A percentile compares a stretch with the other conserved stretches of the same genome.
phyloP scores from a whole-genome alignment of 371 early-diverging fungal species.

The Actinomortierella wolfii region DNA sequence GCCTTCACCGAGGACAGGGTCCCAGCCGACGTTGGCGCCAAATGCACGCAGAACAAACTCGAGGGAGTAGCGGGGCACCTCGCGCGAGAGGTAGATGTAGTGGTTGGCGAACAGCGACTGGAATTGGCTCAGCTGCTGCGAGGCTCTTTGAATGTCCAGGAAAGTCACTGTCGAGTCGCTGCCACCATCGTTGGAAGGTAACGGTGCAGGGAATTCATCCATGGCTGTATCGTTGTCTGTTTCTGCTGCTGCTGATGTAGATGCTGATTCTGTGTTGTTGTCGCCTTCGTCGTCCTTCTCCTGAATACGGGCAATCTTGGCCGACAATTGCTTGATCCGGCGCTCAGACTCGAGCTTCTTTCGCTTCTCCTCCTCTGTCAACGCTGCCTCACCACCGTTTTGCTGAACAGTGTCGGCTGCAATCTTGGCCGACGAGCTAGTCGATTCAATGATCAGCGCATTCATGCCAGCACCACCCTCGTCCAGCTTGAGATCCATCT shows the following conservation, averaged over 20 bases:
- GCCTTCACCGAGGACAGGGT: slow-evolving; percentile 74
- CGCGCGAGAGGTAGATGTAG: slow-evolving; percentile 90
- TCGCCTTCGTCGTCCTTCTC: slow-evolving; percentile 13
- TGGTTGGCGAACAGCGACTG: slow-evolving; percentile 77
- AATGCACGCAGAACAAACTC: slow-evolving; percentile 89
- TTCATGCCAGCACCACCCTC: slow-evolving; percentile 75
- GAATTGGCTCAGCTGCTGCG: slow-evolving; percentile 54
- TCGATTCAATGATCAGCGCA: slow-evolving; percentile 70
- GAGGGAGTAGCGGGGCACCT: slow-evolving; percentile 91
- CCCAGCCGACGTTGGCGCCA: slow-evolving; percentile 95
- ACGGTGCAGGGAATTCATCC: slow-evolving; percentile 56
- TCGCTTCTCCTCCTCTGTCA: slow-evolving; percentile 42
- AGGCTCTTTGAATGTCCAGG: slow-evolving; percentile 60
- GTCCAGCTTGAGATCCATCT: slow-evolving; percentile 67
- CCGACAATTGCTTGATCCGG: slow-evolving; percentile 49
- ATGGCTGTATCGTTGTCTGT: slow-evolving; percentile 24
- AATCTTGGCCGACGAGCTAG: slow-evolving; percentile 45
- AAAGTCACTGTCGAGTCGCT: slow-evolving; percentile 53
- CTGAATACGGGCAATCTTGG: slow-evolving; percentile 51
- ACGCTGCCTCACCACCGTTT: slow-evolving; percentile 20
- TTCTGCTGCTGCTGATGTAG: slow-evolving; percentile 1
- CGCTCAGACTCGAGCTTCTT: slow-evolving; percentile 54
- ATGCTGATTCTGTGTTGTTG: slow-evolving; percentile 3
- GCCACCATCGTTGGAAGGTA: slow-evolving; percentile 46
- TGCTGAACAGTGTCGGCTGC: slow-evolving; percentile 9